phyloP scores from a whole-genome alignment of 345 rosid genomes.

The Aquilaria sinensis region DNA sequence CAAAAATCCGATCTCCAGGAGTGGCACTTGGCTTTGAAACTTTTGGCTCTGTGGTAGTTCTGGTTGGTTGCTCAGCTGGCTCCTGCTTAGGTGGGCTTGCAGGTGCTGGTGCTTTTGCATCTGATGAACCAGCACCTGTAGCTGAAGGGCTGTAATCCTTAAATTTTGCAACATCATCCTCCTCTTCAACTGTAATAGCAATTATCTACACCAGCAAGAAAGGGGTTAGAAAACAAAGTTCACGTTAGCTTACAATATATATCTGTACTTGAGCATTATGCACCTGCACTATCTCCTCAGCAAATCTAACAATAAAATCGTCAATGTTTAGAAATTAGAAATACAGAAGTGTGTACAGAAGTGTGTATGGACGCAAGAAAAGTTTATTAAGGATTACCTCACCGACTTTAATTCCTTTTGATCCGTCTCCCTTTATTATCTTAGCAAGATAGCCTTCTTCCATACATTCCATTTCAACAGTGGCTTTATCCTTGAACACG shows the following conservation, averaged over 20 bases:
- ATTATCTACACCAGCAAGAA: slow-evolving; percentile 44
- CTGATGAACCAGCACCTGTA: slow-evolving; percentile 32
- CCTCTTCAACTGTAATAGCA: slow-evolving; percentile 90
- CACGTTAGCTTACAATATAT: slow-evolving; percentile 7
- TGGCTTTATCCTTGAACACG: slow-evolving; percentile 71
- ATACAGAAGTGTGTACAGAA: no score
- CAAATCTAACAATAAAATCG: neutral
- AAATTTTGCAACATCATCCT: slow-evolving; percentile 71
- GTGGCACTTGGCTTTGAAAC: slow-evolving; percentile 38
- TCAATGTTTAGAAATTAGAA: neutral
- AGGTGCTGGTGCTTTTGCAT: slow-evolving; percentile 35
- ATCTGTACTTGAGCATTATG: neutral
- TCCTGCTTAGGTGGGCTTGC: slow-evolving; percentile 59
- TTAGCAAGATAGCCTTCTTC: slow-evolving; percentile 97
- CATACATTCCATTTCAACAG: slow-evolving; percentile 99
- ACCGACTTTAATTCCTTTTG: slow-evolving; percentile 90
- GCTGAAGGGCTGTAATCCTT: slow-evolving; percentile 78
- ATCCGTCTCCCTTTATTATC: slow-evolving; percentile 81
- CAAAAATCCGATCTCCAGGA: slow-evolving; percentile 69
- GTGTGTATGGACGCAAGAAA: neutral
- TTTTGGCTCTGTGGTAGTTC: slow-evolving; percentile 50
- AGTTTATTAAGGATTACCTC: slow-evolving; percentile 46
- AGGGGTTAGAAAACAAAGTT: neutral
- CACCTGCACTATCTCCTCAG: neutral
- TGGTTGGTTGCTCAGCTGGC: slow-evolving; percentile 44